phyloP scores from a whole-genome alignment of 306 rosid species.

The Rosa persica region DNA sequence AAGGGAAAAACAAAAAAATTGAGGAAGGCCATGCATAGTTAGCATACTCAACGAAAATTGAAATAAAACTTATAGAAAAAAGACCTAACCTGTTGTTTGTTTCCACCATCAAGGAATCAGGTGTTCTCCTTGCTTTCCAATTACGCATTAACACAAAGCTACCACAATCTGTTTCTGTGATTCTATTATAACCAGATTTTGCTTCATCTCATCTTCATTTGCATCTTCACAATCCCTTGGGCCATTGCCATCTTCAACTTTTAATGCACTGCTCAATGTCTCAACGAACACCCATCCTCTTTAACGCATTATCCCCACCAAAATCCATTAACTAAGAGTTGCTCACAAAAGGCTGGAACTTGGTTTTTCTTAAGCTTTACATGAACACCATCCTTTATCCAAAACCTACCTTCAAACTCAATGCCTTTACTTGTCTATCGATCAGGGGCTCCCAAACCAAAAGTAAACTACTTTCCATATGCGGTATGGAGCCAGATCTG shows the following conservation, averaged over 20 bases:
- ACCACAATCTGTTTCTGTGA: neutral
- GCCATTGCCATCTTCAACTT: neutral
- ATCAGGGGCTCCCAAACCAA: neutral
- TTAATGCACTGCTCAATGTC: neutral
- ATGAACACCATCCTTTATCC: neutral
- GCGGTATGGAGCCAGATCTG: neutral
- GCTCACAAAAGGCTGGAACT: neutral
- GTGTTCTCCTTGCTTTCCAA: neutral
- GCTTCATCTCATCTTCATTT: neutral
- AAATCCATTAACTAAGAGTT: neutral
- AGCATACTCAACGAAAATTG: neutral
- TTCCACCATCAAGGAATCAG: neutral
- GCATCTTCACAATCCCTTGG: neutral
- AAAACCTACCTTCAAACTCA: neutral
- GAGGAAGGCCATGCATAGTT: neutral
- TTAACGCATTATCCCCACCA: neutral
- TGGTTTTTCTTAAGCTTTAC: neutral
- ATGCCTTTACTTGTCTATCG: neutral
- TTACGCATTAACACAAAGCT: neutral
- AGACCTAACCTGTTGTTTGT: neutral
- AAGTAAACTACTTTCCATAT: neutral
- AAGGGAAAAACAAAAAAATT: neutral
- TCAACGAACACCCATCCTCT: neutral
- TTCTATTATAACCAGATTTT: neutral
- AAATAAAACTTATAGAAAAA: neutral